phyloP scores from a whole-genome alignment of 2,329 filamentous ascomycete species.

The Tricladium varicosporioides region DNA sequence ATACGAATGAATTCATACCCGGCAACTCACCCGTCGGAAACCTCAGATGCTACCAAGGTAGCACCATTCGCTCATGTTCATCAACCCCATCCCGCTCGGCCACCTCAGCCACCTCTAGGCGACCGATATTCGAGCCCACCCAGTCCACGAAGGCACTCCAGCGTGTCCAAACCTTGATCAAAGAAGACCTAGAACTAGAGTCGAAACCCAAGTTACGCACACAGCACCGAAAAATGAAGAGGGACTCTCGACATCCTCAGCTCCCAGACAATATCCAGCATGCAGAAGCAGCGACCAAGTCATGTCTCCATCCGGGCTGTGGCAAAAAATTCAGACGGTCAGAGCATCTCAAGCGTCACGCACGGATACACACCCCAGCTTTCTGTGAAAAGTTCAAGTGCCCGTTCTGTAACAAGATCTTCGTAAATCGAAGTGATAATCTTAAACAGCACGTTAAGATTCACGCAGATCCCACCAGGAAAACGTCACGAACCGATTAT shows the following conservation, averaged over 20 bases:
- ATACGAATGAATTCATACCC: background rate
- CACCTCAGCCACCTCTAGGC: background rate
- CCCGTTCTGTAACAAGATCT: slow-evolving; percentile 21
- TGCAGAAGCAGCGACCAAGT: slow-evolving; percentile 39
- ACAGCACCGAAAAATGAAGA: background rate
- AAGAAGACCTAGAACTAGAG: background rate
- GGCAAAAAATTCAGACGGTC: slow-evolving; percentile 46
- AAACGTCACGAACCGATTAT: slow-evolving; percentile 3
- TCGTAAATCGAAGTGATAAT: slow-evolving; percentile 27
- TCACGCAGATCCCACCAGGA: slow-evolving; percentile 12
- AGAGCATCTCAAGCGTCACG: slow-evolving; percentile 48
- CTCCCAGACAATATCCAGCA: slow-evolving; percentile 7
- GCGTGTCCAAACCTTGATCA: slow-evolving; percentile 5
- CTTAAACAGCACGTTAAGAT: slow-evolving; percentile 23
- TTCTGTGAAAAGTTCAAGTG: slow-evolving; percentile 13
- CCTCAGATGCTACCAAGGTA: slow-evolving; percentile 7
- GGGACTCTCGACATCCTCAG: background rate
- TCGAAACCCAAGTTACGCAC: background rate
- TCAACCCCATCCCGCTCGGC: slow-evolving; percentile 10
- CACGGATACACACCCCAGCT: slow-evolving; percentile 38
- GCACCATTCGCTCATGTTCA: slow-evolving; percentile 1
- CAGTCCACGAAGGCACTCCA: slow-evolving; percentile 12
- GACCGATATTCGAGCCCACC: slow-evolving; percentile 2
- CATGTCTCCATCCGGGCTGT: slow-evolving; percentile 42
- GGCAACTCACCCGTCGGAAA: background rate